Base-by-base conservation (phyloP, 805 yeast species). In the Lipomyces mesembrius region DNA sequence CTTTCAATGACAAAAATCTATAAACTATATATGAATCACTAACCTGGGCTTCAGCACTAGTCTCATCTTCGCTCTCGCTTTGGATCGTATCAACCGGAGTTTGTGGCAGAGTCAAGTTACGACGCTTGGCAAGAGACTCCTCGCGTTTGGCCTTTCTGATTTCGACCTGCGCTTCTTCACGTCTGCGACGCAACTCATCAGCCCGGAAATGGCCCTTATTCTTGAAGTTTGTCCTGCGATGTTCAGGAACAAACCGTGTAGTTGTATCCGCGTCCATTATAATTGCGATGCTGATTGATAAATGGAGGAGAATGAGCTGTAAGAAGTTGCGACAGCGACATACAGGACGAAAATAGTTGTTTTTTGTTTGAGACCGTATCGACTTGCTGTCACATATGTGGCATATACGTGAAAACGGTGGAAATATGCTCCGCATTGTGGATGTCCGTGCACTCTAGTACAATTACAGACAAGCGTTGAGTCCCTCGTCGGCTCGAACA, bases 121-220 rank as follows among this genome's bases (percentile, higher is more conserved):
- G 88, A 83, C 98, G 89, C 82, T 95, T 95, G 52, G 97, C 88
- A 73, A 95, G 83, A 64, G 91, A 90, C 78, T 95, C 98, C 77
- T 95, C 99, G 77, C 99, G 87, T 79, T 93, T 93, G 69, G 93
- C 97, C 82, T 96, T 95, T 81, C 99, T 87, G 75, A 95, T 84
- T 78, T 93, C 98, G 67, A 95, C 96, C 80, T 94, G 98, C 75
- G 94, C 97, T 65, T 91, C 96, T 79, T 94, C 99, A 79, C 98
- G 89, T 78, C 99, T 90, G 79, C 98, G 92, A 80, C 99, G 91
- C 75, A 95, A 87, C 83, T 95, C 99, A 78, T 95, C 99, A 66
- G 92, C 91, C 75, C 90, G 90, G 77, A 95, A 95, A 77, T 96
- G 87, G 71, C 95, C 92, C 78, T 93, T 91, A 82, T 95, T 94